Percentiles rank a stretch among this genome's conserved stretches.
phyloP scores from a whole-genome alignment of 1,284 basidiomycete genomes.

The Naganishia liquefaciens region DNA sequence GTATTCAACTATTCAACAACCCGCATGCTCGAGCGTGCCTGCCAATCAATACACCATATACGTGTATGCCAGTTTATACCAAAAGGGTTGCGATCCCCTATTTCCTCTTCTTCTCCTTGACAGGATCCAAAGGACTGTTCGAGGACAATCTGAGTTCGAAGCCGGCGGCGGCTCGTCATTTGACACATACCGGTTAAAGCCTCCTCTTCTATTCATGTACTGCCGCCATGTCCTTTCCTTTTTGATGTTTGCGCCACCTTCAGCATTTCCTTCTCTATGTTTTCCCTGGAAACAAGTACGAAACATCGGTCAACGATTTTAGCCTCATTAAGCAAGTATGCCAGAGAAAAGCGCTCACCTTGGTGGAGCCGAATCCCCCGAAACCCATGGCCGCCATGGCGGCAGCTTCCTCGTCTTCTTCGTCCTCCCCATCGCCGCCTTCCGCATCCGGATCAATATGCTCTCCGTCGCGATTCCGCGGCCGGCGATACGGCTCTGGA shows the following conservation, averaged over 20 bases:
- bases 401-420: constrained; percentile 64
- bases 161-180: not conserved
- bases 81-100: not conserved
- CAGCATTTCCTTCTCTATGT: constrained; percentile 56
- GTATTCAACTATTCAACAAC: too few relatives aligned
- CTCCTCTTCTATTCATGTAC: constrained; percentile 70
- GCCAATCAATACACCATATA: too few relatives aligned
- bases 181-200: constrained; percentile 73
- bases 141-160: not conserved
- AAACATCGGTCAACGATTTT: too few relatives aligned
- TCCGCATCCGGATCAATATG: constrained; percentile 53
- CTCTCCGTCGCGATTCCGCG: constrained; percentile 10
- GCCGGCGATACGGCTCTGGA: constrained; percentile 23
- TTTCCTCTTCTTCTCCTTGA: constrained; percentile 31
- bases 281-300: not conserved
- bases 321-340: not conserved
- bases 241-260: constrained; percentile 71
- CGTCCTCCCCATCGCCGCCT: constrained; percentile 69
- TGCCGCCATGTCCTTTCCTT: constrained; percentile 92
- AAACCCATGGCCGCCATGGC: constrained; percentile 87
- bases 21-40: too few relatives aligned
- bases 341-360: constrained; percentile 60
- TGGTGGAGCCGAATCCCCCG: constrained; percentile 82
- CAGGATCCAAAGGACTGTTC: constrained; percentile 32
- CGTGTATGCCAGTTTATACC: too few relatives aligned